Conservation (phyloP, 2,329 filamentous ascomycete genomes). For the Cryoendolithus antarcticus region DNA sequence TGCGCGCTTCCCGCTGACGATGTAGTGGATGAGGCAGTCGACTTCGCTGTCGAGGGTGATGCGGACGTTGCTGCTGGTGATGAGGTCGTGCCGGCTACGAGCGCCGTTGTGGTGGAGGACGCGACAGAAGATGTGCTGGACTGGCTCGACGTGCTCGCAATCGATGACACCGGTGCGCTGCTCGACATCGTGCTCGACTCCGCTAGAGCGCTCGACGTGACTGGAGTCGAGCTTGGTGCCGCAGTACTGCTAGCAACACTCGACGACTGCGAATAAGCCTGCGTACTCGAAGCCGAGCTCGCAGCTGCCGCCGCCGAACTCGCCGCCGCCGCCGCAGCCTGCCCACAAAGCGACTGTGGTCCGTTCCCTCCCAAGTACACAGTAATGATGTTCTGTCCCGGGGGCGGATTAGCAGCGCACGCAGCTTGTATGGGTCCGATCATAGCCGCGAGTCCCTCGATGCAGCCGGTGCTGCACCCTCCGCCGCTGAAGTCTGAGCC, state of each 20-base stretch:
- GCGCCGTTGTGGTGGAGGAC: conserved; percentile 4
- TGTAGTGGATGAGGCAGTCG: conserved; percentile 2
- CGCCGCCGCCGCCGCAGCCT: conserved; percentile 13
- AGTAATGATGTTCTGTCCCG: conserved; percentile 32
- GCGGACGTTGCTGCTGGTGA: conserved; percentile 4
- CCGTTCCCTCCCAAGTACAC: conserved; percentile 30
- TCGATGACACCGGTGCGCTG: background rate
- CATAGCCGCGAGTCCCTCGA: conserved; percentile 28
- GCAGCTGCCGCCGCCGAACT: conserved; percentile 2
- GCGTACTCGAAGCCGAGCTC: conserved; percentile 5
- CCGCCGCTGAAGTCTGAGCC: conserved; percentile 26
- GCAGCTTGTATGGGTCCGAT: conserved; percentile 19
- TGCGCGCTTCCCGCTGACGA: conserved; percentile 14
- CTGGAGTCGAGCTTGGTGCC: conserved; percentile 10
- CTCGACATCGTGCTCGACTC: conserved; percentile 8
- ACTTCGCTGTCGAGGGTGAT: conserved; percentile 1
- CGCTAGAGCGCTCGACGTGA: conserved; percentile 6
- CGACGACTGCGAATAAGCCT: background rate
- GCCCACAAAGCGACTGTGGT: conserved; percentile 27
- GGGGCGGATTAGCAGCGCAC: conserved; percentile 25
- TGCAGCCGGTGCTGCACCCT: conserved; percentile 25
- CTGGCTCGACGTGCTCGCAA: conserved; percentile 5
- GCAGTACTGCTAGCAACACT: conserved; percentile 5
- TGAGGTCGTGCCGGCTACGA: conserved; percentile 10
- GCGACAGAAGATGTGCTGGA: conserved; percentile 4